Base-by-base conservation (phyloP, 108 stramenopile species). In the Skeletonema potamos region DNA sequence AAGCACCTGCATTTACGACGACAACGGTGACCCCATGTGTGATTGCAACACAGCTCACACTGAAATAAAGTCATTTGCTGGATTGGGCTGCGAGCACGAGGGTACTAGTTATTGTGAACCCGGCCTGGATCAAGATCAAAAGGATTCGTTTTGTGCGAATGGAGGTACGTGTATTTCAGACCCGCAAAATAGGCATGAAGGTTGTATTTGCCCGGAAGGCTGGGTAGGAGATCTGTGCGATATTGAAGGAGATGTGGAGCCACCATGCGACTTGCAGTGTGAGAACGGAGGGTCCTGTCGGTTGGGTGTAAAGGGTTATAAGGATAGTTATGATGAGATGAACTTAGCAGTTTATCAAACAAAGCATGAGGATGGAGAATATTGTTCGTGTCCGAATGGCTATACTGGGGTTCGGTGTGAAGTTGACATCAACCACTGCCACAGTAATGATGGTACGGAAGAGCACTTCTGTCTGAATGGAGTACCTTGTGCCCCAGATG, bases 341-440 rank as follows among this genome's bases (percentile, higher is more conserved):
- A 54, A 58, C 39, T 41, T 78, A 29, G 61, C 62, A 13, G 58
- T 71, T 27, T 60, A 44, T 41, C 56, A 48, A 18, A 55, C 10
- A 5, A 82, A 58, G 32, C 48, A 76, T 4, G 66, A 67, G 3
- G 41, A 74, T 68, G 83, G 85, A 41, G 86, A 86, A 85, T 82
- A 88, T 59, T 88, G 87, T n/a, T 72, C 70, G 15, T 88, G 87
- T 46, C 85, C 85, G 30, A 34, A 17, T 13, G 85, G 85, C 5
- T 88, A 64, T 61, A 82, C 85, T 1, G 87, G 87, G 39, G 58
- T 88, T 46, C 81, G 84, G 48, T 88, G 87, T 55, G 87, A 88
- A 58, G 74, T 82, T 46, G 66, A 81, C 12, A 57, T 82, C 41
- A 74, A 62, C 29, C 72, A 80, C 24, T 88, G 87, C 26, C 69